phyloP scores from a whole-genome alignment of 768 basidiomycete genomes.

The Suillus variegatus region DNA sequence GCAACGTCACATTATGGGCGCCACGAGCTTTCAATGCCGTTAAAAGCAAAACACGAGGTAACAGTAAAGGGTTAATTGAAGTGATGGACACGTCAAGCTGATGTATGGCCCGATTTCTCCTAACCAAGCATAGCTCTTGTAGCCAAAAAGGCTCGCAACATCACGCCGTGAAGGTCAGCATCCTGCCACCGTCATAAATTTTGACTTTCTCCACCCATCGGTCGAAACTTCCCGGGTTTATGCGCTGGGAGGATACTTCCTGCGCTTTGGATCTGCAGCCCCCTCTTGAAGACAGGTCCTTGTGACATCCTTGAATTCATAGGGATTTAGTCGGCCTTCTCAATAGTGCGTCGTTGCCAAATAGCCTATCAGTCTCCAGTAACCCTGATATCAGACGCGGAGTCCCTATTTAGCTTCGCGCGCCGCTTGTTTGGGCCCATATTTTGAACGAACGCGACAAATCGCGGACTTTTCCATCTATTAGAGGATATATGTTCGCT shows the following conservation, averaged over 20 bases:
- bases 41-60: neutral
- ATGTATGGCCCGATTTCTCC: neutral
- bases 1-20: neutral
- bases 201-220: neutral
- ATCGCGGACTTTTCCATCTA: neutral
- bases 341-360: neutral
- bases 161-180: neutral
- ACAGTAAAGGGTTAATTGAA: neutral
- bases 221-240: neutral
- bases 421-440: neutral
- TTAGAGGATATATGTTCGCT: neutral
- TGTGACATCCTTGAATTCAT: neutral
- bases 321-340: neutral
- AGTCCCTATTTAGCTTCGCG: neutral
- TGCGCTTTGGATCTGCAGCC: neutral
- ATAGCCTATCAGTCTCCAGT: neutral
- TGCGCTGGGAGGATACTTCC: neutral
- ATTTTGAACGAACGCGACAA: neutral
- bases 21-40: conserved; percentile 1
- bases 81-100: conserved; percentile 5
- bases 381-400: neutral
- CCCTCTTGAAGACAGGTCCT: neutral
- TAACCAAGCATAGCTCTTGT: neutral
- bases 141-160: neutral
- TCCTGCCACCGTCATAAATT: neutral